Evolutionary conservation across 495 filamentous ascomycete genomes (phyloP).

Genomic region (Podospora conica): DNA sequence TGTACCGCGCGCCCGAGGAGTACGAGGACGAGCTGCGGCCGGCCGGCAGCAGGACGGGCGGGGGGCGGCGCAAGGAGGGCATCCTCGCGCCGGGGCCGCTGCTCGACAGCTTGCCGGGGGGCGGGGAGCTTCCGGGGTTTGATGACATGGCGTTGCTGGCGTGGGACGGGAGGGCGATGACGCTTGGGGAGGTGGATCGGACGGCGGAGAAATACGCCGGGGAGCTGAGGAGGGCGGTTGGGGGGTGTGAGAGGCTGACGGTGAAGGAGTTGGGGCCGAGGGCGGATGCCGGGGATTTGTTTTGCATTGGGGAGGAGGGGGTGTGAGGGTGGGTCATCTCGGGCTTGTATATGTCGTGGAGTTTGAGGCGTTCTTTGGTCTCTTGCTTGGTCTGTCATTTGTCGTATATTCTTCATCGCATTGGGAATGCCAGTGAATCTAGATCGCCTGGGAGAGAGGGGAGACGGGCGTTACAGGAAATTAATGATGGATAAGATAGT

Average conservation of each 20-base stretch:
- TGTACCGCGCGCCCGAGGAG: conserved; percentile 67
- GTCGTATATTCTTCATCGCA: not conserved
- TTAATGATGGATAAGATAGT: not conserved
- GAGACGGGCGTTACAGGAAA: not conserved
- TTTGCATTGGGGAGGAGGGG: conserved; percentile 20
- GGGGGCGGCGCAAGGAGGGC: conserved; percentile 17
- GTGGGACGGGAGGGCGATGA: conserved; percentile 36
- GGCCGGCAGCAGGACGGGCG: not conserved
- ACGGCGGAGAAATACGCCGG: conserved; percentile 35
- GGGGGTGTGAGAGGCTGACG: conserved; percentile 30
- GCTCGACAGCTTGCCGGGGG: conserved; percentile 33
- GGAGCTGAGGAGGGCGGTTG: conserved; percentile 36
- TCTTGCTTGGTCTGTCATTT: not conserved
- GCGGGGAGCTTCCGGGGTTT: conserved; percentile 31
- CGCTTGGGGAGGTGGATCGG: conserved; percentile 28
- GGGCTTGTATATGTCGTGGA: not conserved
- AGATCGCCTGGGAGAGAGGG: not conserved
- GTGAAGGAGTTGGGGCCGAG: conserved; percentile 17
- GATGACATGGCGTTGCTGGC: conserved; percentile 34
- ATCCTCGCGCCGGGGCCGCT: conserved; percentile 25
- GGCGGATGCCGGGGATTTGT: conserved; percentile 22
- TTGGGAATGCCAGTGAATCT: not conserved
- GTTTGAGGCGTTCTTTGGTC: not conserved
- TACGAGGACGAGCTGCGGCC: conserved; percentile 35
- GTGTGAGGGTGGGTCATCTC: not conserved